Evolutionary conservation across 2,329 filamentous ascomycete species (phyloP), one percentile per base, ranked within the genome.

Genomic region (Claviceps citrina): DNA sequence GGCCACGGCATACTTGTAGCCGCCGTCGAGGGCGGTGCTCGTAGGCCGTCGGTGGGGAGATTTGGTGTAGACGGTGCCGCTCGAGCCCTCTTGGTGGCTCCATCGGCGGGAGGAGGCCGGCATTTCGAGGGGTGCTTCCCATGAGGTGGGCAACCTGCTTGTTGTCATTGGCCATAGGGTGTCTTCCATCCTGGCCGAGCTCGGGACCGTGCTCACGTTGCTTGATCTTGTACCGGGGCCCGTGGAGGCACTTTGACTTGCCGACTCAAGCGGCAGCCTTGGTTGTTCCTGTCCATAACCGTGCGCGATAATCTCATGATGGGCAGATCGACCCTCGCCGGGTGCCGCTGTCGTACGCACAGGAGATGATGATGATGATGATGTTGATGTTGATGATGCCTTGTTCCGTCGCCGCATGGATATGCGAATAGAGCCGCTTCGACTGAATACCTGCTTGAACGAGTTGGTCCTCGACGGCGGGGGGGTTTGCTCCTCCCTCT

Each of bases 281-380:
- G 24, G 31, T 22, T 38, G 39, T 7, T 68, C 68, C 36, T 73
- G 73, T 8, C 70, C 70, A 43, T 74, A 73, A 1, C 68, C 67
- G 4, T 65, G 60, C 6, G 73, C 61, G 0, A 72, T 55, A 22
- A 73, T 72, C 48, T 75, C 70, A 39, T 68, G 65, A 43, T 67
- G 65, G 0, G 52, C 46, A 1, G 47, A 49, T 33, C 44, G 34
- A 16, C 48, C 45, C 18, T 46, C 15, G 2, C 50, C 39, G 1
- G 46, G 42, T 9, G 47, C 34, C 4, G 25, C 19, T 15, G 16
- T 15, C 16, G 31, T 22, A 28, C 2, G 8, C 45, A 40, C 13
- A 49, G 51, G 42, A 2, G 49, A 44, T 3, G 40, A 43, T 1
- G 47, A n/a, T n/a, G n/a, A n/a, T n/a, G n/a, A n/a, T n/a, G n/a